phyloP scores from a whole-genome alignment of 73 alveolate genomes.

The Symbiodinium pilosum region DNA sequence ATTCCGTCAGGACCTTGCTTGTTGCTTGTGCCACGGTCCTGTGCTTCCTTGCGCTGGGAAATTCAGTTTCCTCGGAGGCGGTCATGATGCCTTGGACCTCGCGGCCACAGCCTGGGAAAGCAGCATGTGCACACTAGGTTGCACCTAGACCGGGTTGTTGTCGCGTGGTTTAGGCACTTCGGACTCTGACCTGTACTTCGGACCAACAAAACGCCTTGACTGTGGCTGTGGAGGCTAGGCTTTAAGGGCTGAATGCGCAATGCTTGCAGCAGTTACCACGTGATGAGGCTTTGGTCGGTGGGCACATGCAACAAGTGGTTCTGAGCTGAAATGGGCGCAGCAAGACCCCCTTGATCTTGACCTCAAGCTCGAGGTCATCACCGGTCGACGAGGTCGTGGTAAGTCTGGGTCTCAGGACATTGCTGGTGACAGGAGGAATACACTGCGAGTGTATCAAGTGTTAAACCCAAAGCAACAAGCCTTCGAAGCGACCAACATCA shows the following conservation, averaged over 20 bases:
- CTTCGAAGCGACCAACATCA: no score
- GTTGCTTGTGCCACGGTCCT: no score
- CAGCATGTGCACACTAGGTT: no score
- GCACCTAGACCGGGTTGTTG: no score
- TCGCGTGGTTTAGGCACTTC: no score
- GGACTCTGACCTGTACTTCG: slow-evolving; percentile 25
- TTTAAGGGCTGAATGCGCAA: no score
- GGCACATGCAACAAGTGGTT: neutral
- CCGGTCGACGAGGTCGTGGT: slow-evolving; percentile 77
- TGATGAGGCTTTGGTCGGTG: neutral
- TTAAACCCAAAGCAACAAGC: no score
- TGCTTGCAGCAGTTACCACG: neutral
- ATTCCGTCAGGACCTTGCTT: no score
- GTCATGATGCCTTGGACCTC: no score
- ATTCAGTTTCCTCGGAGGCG: no score
- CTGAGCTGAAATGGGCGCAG: neutral
- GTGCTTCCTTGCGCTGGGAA: no score
- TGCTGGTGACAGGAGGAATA: neutral
- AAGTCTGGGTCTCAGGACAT: slow-evolving; percentile 23
- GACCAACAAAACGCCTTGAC: slow-evolving; percentile 26
- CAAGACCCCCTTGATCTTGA: neutral
- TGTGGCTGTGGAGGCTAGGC: neutral
- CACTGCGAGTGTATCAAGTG: neutral
- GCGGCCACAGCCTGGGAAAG: no score
- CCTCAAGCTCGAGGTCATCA: slow-evolving; percentile 32